These are phyloP conservation scores for Cicer bijugum DNA, from an alignment of 306 rosid species.

Conservation along the genomic window DNA sequence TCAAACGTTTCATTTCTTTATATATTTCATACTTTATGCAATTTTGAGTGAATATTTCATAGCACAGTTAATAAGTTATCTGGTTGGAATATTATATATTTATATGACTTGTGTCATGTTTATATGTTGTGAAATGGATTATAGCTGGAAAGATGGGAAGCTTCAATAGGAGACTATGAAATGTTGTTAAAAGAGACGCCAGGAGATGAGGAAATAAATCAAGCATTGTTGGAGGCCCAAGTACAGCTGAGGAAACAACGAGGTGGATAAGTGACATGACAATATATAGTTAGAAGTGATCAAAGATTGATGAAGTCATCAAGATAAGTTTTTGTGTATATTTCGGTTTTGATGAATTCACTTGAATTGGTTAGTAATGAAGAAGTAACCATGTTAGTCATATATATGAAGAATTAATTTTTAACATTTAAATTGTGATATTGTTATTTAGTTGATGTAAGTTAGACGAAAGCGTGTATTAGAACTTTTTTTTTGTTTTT, in stretches of 20 bases:
- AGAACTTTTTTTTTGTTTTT: too few species aligned
- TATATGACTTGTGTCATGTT: slow-evolving; percentile 12
- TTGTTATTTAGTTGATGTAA: too few species aligned
- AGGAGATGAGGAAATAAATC: slow-evolving; percentile 57
- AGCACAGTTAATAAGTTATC: not conserved
- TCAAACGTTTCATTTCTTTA: too few species aligned
- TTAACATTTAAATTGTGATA: too few species aligned
- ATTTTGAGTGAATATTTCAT: not conserved
- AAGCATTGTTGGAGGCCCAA: slow-evolving; percentile 58
- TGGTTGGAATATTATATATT: not conserved
- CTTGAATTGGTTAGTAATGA: too few species aligned
- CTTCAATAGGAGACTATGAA: slow-evolving; percentile 75
- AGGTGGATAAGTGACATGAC: slow-evolving; percentile 42
- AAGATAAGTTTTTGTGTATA: too few species aligned
- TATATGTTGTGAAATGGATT: slow-evolving; percentile 25
- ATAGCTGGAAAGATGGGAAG: slow-evolving; percentile 80
- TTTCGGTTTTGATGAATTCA: too few species aligned
- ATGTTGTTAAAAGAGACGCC: slow-evolving; percentile 60
- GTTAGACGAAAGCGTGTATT: too few species aligned
- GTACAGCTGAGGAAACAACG: slow-evolving; percentile 51
- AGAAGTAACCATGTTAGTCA: too few species aligned
- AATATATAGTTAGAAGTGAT: not conserved
- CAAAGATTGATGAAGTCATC: not conserved
- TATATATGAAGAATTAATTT: too few species aligned
- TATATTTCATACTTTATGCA: too few species aligned